A percentile compares a stretch with the other conserved stretches of the same genome.
phyloP scores from a whole-genome alignment of 2,329 filamentous ascomycete genomes.

The Rosellinia necatrix region DNA sequence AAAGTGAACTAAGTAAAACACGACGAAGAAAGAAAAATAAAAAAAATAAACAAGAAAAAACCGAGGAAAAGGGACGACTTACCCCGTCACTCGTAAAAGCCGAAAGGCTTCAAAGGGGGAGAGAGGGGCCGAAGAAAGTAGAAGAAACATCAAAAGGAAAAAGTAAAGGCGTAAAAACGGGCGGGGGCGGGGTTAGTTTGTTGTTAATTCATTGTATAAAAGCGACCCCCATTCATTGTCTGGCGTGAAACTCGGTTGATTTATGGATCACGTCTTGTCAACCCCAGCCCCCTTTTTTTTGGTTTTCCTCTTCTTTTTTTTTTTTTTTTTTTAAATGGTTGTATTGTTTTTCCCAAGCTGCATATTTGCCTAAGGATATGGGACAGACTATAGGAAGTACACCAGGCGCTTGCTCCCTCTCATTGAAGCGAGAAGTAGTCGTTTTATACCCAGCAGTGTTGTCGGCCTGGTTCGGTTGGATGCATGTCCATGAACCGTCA shows the following conservation, averaged over 20 bases:
- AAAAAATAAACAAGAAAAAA: too few species aligned
- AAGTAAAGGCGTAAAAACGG: neutral
- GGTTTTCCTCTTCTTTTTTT: neutral
- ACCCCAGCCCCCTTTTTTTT: too few species aligned
- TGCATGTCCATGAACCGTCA: neutral
- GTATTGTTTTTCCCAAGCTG: neutral
- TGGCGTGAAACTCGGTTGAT: slow-evolving; percentile 14
- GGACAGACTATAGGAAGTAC: slow-evolving; percentile 3
- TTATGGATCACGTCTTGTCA: slow-evolving; percentile 14
- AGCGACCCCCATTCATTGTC: slow-evolving; percentile 8
- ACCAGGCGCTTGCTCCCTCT: neutral
- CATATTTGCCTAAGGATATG: neutral
- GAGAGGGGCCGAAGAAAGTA: too few species aligned
- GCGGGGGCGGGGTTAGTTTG: neutral
- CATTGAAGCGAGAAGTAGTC: neutral
- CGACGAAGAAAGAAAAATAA: too few species aligned
- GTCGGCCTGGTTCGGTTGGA: neutral
- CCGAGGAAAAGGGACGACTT: too few species aligned
- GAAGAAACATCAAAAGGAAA: too few species aligned
- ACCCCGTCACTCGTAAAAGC: too few species aligned
- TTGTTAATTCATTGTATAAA: slow-evolving; percentile 23
- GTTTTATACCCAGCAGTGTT: slow-evolving; percentile 6
- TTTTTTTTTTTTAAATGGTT: neutral
- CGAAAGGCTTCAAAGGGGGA: too few species aligned
- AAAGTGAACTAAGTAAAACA: neutral